phyloP scores from a whole-genome alignment of 768 basidiomycete species.

The Crucibulum laeve region DNA sequence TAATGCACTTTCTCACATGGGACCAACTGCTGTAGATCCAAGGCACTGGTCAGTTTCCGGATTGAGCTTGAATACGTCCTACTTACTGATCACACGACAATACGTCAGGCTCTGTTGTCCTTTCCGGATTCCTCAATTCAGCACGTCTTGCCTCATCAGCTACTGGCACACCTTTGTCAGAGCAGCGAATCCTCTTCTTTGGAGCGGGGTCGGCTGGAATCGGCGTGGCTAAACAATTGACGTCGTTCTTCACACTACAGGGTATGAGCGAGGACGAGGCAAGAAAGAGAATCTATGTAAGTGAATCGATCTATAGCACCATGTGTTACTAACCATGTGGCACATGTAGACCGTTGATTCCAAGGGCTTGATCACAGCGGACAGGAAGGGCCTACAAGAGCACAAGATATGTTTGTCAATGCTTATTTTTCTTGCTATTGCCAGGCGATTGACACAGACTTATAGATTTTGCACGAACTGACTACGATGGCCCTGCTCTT shows the following conservation, averaged over 20 bases:
- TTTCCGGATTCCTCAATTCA: conserved; percentile 74
- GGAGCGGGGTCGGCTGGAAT: conserved; percentile 91
- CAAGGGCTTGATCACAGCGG: conserved; percentile 69
- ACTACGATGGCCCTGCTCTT: conserved; percentile 61
- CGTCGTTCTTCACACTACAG: conserved; percentile 75
- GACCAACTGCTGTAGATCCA: conserved; percentile 42
- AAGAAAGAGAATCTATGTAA: conserved; percentile 60
- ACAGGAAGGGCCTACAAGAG: conserved; percentile 61
- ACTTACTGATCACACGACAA: conserved; percentile 5
- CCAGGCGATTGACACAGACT: conserved; percentile 36
- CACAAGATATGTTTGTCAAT: conserved; percentile 63
- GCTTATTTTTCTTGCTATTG: not conserved
- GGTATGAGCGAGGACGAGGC: conserved; percentile 68
- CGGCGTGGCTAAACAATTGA: conserved; percentile 81
- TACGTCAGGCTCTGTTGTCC: conserved; percentile 56
- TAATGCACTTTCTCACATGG: not conserved
- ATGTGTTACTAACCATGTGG: conserved; percentile 5
- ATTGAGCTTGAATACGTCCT: conserved; percentile 1
- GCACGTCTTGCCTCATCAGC: conserved; percentile 55
- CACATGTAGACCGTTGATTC: conserved; percentile 62
- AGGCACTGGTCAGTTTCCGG: conserved; percentile 44
- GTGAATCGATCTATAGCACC: conserved; percentile 10
- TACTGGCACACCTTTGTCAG: conserved; percentile 51
- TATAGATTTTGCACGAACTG: conserved; percentile 68
- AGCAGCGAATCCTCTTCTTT: conserved; percentile 83